A percentile compares a stretch with the other conserved stretches of the same genome.
These are phyloP conservation scores for Diaporthe aspalathi DNA, from an alignment of 2,329 filamentous ascomycete species.

Conservation along the genomic window DNA sequence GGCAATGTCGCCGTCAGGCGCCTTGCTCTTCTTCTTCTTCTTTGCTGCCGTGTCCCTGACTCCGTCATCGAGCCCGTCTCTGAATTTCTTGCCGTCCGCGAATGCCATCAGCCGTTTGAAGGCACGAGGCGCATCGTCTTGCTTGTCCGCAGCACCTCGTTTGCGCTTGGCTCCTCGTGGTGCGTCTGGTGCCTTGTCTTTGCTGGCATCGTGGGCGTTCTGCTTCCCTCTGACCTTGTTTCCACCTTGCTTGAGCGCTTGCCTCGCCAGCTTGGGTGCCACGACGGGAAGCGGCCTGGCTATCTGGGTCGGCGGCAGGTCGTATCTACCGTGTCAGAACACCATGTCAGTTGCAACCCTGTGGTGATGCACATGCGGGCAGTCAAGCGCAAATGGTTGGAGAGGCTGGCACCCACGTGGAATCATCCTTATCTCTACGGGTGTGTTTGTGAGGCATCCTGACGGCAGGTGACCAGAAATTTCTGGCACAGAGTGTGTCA, in stretches of 20 bases:
- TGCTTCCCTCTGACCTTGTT: constrained; percentile 51
- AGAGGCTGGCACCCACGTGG: constrained; percentile 55
- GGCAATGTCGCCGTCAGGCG: constrained; percentile 38
- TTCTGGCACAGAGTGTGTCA: not conserved
- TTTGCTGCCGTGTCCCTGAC: constrained; percentile 43
- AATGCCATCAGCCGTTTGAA: constrained; percentile 89
- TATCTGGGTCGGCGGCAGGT: constrained; percentile 61
- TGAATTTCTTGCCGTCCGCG: constrained; percentile 69
- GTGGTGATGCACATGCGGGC: not conserved
- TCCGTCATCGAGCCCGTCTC: constrained; percentile 80
- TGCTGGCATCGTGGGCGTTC: constrained; percentile 43
- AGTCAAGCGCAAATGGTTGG: constrained; percentile 27
- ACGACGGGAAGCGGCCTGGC: constrained; percentile 64
- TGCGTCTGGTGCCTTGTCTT: constrained; percentile 44
- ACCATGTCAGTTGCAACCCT: constrained; percentile 15
- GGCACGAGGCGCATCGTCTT: constrained; percentile 87
- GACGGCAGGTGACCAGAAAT: constrained; percentile 19
- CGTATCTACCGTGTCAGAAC: constrained; percentile 53
- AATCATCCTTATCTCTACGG: constrained; percentile 67
- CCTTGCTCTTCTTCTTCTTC: constrained; percentile 46
- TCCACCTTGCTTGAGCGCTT: constrained; percentile 16
- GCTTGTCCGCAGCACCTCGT: constrained; percentile 51
- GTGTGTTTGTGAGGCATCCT: constrained; percentile 91
- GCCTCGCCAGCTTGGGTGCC: constrained; percentile 42
- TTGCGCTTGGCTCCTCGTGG: constrained; percentile 63